Evolutionary conservation across 345 rosid species (phyloP).

Genomic region (Cardamine chenopodiifolia): DNA sequence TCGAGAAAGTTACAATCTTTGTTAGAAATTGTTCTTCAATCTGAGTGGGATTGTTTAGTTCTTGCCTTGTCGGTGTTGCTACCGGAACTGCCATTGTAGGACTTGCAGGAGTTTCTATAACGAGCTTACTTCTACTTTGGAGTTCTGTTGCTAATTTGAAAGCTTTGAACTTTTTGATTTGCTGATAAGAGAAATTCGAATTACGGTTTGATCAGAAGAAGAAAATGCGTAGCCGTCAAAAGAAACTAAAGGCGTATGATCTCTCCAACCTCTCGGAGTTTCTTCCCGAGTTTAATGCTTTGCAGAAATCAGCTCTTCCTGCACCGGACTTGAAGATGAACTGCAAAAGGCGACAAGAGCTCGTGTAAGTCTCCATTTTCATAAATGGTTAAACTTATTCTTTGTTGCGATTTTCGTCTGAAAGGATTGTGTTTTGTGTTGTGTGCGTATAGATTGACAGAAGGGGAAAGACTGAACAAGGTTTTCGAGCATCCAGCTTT

Average conservation of each 20-base stretch:
- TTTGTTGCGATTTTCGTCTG: background rate
- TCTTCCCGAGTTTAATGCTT: conserved; percentile 68
- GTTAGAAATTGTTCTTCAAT: background rate
- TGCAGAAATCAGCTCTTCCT: conserved; percentile 39
- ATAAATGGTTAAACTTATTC: background rate
- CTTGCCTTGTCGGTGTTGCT: background rate
- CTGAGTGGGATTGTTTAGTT: background rate
- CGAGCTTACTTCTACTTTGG: background rate
- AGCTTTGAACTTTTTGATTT: conserved; percentile 12
- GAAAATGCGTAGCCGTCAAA: conserved; percentile 59
- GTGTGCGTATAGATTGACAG: conserved; percentile 56
- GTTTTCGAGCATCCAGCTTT: conserved; percentile 74
- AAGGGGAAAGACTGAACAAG: conserved; percentile 59
- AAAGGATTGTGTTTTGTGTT: conserved; percentile 2
- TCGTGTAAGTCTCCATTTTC: conserved; percentile 49
- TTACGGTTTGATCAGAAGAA: conserved; percentile 49
- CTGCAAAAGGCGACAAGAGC: conserved; percentile 68
- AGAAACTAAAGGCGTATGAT: conserved; percentile 72
- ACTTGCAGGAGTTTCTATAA: background rate
- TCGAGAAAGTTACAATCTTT: conserved; percentile 9
- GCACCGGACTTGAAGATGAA: conserved; percentile 60
- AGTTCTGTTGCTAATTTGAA: background rate
- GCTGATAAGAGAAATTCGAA: background rate
- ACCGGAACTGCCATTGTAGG: background rate
- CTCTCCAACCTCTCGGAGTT: conserved; percentile 71